Evolutionary conservation across 2,329 filamentous ascomycete species (phyloP).

Genomic region (Fusarium sp.): DNA sequence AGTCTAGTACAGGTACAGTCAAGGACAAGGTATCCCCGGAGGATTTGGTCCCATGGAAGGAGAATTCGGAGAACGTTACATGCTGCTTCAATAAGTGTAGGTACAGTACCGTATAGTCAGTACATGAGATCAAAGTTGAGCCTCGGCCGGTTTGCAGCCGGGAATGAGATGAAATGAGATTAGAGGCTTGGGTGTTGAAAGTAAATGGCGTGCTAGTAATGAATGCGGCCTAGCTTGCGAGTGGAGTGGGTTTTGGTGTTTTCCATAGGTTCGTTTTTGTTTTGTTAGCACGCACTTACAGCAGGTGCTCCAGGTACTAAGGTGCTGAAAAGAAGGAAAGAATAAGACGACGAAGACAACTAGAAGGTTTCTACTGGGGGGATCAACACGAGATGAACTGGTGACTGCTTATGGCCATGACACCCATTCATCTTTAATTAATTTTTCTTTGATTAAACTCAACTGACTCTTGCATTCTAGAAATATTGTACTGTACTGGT

Average conservation of each 20-base stretch:
- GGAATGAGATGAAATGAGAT: conserved; percentile 1
- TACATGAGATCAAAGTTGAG: conserved; percentile 6
- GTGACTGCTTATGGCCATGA: background rate
- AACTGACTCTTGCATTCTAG: background rate
- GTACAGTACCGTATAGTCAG: background rate
- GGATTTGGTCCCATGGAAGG: conserved; percentile 12
- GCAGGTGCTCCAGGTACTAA: background rate
- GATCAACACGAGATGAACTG: conserved; percentile 1
- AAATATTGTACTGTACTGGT: background rate
- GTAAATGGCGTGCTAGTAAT: conserved; percentile 1
- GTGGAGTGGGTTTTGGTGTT: background rate
- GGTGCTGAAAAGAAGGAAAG: background rate
- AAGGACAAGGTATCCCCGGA: conserved; percentile 6
- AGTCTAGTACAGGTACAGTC: background rate
- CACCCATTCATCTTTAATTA: background rate
- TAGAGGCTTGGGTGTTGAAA: background rate
- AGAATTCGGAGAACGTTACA: background rate
- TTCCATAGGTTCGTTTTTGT: background rate
- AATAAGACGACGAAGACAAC: conserved; percentile 7
- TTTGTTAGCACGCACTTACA: background rate
- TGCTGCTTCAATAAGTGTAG: background rate
- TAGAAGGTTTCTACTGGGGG: conserved; percentile 20
- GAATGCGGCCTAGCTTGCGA: conserved; percentile 1
- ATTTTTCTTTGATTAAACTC: background rate
- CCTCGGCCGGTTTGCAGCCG: conserved; percentile 15